A percentile compares a stretch with the other conserved stretches of the same genome.
Evolutionary conservation across 2,329 filamentous ascomycete genomes (phyloP).

Genomic region (Coniochaeta sp.): DNA sequence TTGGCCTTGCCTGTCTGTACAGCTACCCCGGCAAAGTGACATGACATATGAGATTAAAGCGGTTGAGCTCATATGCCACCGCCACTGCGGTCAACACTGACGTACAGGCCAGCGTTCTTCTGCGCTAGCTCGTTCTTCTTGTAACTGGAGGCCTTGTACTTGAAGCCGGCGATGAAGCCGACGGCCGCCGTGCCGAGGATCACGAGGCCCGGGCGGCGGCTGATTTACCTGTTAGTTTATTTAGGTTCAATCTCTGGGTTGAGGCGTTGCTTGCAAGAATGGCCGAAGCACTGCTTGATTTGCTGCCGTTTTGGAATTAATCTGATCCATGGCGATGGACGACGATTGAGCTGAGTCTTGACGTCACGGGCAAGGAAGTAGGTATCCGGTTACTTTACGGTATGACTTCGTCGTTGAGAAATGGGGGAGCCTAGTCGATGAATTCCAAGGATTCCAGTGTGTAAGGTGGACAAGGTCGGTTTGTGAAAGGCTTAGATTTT

Average conservation of each 20-base stretch:
- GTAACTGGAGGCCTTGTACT: conserved; percentile 27
- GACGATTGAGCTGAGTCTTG: background rate
- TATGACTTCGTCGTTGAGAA: background rate
- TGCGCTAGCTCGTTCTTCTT: conserved; percentile 35
- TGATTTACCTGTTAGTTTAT: conserved; percentile 8
- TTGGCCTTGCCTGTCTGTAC: background rate
- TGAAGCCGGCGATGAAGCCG: conserved; percentile 18
- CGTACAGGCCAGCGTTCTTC: conserved; percentile 33
- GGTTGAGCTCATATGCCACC: conserved; percentile 27
- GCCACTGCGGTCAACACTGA: conserved; percentile 44
- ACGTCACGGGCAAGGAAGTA: background rate
- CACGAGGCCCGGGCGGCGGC: conserved; percentile 30
- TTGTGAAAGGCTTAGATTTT: too few species aligned
- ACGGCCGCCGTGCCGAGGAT: conserved; percentile 23
- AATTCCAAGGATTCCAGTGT: too few species aligned
- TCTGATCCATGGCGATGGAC: background rate
- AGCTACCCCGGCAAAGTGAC: background rate
- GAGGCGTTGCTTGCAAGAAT: background rate
- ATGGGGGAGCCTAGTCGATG: background rate
- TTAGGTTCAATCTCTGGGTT: background rate
- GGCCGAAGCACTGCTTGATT: conserved; percentile 5
- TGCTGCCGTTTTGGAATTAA: background rate
- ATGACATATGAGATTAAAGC: background rate
- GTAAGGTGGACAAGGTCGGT: too few species aligned
- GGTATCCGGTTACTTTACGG: background rate